phyloP scores from a whole-genome alignment of 352 stramenopile genomes.

The Elongisporangium undulatum region DNA sequence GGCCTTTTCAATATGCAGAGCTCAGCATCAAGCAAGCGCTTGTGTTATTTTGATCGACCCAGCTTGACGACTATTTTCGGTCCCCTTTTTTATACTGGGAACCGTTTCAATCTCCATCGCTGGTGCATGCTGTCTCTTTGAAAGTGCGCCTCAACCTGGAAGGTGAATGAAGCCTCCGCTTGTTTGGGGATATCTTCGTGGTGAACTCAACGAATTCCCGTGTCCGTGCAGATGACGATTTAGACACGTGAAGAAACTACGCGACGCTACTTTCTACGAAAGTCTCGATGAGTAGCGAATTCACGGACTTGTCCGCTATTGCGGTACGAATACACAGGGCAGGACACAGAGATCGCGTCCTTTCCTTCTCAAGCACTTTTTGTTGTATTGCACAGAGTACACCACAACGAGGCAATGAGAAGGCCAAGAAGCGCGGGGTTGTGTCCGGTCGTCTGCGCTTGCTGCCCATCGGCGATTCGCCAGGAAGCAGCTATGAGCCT shows the following conservation, averaged over 20 bases:
- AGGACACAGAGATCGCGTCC: background rate
- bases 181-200: background rate
- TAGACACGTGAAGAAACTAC: background rate
- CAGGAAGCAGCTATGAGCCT: conserved; percentile 20
- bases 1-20: too few species aligned
- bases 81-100: background rate
- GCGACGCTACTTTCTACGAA: background rate
- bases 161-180: background rate
- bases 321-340: conserved; percentile 5
- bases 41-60: conserved; percentile 6
- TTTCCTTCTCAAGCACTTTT: background rate
- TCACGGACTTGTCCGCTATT: conserved; percentile 54
- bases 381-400: conserved; percentile 15
- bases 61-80: conserved; percentile 1
- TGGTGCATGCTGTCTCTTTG: background rate
- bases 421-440: conserved; percentile 46
- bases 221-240: background rate
- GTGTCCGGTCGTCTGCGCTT: conserved; percentile 38
- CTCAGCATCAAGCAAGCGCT: too few species aligned
- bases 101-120: background rate
- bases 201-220: background rate
- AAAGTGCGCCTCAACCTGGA: background rate
- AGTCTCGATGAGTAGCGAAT: conserved; percentile 36
- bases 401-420: conserved; percentile 23
- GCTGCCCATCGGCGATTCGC: conserved; percentile 38